Evolutionary conservation across 441 rosid species (phyloP).

Genomic region (Pelargonium cotyledonis): DNA sequence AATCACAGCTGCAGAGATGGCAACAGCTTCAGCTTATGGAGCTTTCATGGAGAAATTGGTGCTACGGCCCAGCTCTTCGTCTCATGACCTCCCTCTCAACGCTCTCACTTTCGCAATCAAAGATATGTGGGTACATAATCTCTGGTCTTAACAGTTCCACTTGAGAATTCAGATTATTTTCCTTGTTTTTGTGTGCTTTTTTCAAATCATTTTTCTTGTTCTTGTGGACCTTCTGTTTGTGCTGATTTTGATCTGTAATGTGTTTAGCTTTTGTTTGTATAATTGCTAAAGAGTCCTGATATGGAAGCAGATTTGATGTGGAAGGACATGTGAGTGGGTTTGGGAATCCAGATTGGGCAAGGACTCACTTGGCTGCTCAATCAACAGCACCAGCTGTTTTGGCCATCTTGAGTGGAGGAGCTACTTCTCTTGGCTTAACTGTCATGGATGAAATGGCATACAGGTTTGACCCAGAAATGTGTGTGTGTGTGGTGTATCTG

Average conservation of each 20-base stretch:
- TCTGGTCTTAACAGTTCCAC: neutral
- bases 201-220: neutral
- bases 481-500: no score
- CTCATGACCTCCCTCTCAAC: slow-evolving; percentile 44
- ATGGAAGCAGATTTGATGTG: slow-evolving; percentile 61
- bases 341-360: slow-evolving; percentile 93
- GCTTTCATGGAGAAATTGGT: slow-evolving; percentile 72
- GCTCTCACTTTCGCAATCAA: slow-evolving; percentile 80
- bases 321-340: slow-evolving; percentile 80
- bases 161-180: neutral
- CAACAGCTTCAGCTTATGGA: slow-evolving; percentile 46
- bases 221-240: neutral
- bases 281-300: slow-evolving; percentile 4
- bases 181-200: slow-evolving; percentile 2
- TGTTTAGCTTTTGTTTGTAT: neutral
- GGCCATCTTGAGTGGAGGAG: slow-evolving; percentile 62
- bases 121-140: slow-evolving; percentile 52
- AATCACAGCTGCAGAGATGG: slow-evolving; percentile 27
- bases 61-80: slow-evolving; percentile 41
- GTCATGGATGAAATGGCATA: slow-evolving; percentile 98
- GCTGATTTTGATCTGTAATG: neutral
- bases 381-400: slow-evolving; percentile 65
- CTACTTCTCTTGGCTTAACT: slow-evolving; percentile 63
- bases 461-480: slow-evolving; percentile 35
- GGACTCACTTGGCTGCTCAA: slow-evolving; percentile 66